phyloP scores from a whole-genome alignment of 768 basidiomycete species.

The Leucogyrophana mollusca region DNA sequence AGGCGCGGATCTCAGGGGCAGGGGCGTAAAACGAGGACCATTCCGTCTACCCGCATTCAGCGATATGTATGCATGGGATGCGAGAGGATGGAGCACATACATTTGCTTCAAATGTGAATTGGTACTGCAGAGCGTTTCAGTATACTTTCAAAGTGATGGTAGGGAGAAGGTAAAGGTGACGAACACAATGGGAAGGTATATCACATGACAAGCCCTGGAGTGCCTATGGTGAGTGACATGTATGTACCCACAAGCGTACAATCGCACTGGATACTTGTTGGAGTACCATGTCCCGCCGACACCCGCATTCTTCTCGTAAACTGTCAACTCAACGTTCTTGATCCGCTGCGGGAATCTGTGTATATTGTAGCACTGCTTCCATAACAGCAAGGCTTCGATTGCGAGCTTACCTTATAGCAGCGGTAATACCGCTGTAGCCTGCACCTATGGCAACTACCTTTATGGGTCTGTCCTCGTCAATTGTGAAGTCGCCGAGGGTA shows the following conservation, averaged over 20 bases:
- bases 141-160: too few relatives aligned
- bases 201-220: constrained; percentile 58
- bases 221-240: background rate
- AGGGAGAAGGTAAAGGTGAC: constrained; percentile 14
- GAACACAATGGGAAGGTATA: constrained; percentile 54
- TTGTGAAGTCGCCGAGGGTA: constrained; percentile 41
- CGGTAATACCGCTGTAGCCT: constrained; percentile 58
- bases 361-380: background rate
- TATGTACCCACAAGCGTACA: background rate
- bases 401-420: constrained; percentile 49
- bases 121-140: too few relatives aligned
- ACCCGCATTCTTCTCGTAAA: constrained; percentile 59
- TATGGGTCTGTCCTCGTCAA: constrained; percentile 54
- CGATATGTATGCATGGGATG: background rate
- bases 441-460: constrained; percentile 58
- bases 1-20: constrained; percentile 56
- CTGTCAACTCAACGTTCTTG: constrained; percentile 50
- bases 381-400: background rate
- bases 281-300: constrained; percentile 64
- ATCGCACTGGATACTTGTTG: constrained; percentile 50
- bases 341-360: constrained; percentile 51
- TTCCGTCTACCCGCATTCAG: constrained; percentile 37
- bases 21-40: constrained; percentile 64
- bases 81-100: constrained; percentile 21
- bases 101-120: constrained; percentile 56